A percentile compares a stretch with the other conserved stretches of the same genome.
phyloP scores from a whole-genome alignment of 148 eudicot genomes.

The Cornus controversa region DNA sequence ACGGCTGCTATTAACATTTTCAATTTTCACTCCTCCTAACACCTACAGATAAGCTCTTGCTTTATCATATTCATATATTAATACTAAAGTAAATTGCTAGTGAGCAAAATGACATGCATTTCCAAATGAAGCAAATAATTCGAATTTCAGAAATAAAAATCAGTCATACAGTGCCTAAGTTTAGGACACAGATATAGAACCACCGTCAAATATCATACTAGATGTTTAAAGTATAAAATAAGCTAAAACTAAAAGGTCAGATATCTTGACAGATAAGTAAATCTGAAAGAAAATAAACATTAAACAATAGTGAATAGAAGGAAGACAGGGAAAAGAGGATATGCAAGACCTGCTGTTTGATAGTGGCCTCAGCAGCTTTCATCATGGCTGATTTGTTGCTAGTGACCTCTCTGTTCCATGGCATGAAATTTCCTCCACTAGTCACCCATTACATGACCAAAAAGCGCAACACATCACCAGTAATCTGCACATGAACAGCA shows the following conservation, averaged over 20 bases:
- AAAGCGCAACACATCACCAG: conserved; percentile 24
- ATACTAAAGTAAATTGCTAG: too few species aligned
- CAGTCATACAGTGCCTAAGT: background rate
- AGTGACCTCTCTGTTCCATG: conserved; percentile 3
- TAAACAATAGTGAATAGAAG: background rate
- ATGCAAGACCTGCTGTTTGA: conserved; percentile 42
- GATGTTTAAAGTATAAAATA: too few species aligned
- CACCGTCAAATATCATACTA: too few species aligned
- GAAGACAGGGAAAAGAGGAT: background rate
- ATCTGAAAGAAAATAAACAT: background rate
- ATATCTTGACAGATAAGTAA: background rate
- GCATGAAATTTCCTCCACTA: background rate
- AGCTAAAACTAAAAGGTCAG: too few species aligned
- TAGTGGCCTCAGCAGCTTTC: conserved; percentile 53
- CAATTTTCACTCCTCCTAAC: too few species aligned
- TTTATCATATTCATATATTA: too few species aligned
- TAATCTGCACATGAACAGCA: conserved; percentile 46
- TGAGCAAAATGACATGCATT: too few species aligned
- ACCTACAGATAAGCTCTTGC: background rate
- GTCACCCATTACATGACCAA: background rate
- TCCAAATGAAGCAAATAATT: background rate
- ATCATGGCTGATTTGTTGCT: background rate
- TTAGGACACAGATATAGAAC: too few species aligned
- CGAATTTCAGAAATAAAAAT: background rate
- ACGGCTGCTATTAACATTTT: too few species aligned